Conservation (phyloP, 2,329 filamentous ascomycete genomes). For the Apiospora marii region DNA sequence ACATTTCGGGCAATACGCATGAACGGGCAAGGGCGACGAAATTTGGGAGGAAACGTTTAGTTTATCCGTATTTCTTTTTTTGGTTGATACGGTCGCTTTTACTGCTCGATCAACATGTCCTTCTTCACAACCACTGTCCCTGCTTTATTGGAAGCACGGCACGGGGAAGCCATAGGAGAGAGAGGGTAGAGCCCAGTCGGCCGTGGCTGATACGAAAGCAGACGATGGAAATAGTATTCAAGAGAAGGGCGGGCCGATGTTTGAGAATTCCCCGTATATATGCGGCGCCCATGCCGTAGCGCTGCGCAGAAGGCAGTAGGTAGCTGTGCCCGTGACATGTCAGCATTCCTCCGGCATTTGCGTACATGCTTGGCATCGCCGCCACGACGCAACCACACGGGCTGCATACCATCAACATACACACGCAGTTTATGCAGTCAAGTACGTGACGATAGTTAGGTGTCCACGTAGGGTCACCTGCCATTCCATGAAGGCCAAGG, state of each 20-base stretch:
- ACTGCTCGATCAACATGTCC: neutral
- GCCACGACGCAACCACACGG: neutral
- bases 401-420: neutral
- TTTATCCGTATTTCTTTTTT: neutral
- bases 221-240: neutral
- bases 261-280: conserved; percentile 11
- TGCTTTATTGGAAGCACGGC: neutral
- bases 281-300: conserved; percentile 15
- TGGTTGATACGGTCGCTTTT: neutral
- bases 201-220: neutral
- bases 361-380: conserved; percentile 4
- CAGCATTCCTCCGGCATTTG: conserved; percentile 8
- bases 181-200: neutral
- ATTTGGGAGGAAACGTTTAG: neutral
- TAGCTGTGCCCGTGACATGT: conserved; percentile 1
- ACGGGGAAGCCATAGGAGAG: neutral
- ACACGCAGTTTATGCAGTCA: neutral
- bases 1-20: conserved; percentile 24
- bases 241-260: neutral
- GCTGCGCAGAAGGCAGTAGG: neutral
- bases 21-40: neutral
- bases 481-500: conserved; percentile 1
- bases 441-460: neutral
- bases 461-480: neutral
- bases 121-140: neutral